Evolutionary conservation across 306 rosid genomes (phyloP), one percentile per base, ranked within the genome.

Genomic region (Arachis stenosperma): DNA sequence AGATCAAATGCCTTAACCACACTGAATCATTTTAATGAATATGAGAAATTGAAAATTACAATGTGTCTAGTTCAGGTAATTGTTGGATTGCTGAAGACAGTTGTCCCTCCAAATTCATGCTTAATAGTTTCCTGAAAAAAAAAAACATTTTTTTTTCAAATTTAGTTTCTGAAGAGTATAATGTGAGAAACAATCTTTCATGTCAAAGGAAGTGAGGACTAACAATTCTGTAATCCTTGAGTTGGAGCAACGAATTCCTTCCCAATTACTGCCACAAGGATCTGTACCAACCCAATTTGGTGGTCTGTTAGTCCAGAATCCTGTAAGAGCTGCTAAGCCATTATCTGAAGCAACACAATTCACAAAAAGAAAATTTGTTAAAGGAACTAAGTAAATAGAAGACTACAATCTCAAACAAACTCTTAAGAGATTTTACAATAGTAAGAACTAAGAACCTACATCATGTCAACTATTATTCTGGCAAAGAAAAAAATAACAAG

Each of bases 11-110:
- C 51, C 10, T 51, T 52, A 61, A 62, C 42, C 56, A 56, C 33
- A 65, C 72, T 41, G 58, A 39, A 17, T 55, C 5, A 36, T n/a
- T 54, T 54, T 30, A 64, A 69, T 40, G 43, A 40, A 74, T 42
- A 50, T 5, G 58, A 81, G 43, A 50, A 76, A 22, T 57, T 55
- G 78, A 81, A 59, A 68, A 76, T 7, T 84, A 90, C 96, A 90
- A 22, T 22, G 77, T 77, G 0, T 53, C 71, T 51, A 90, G 74
- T 77, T 88, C 86, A 22, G 93, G 11, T 66, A 90, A 69, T 66
- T 62, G 75, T 15, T 70, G 64, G 52, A 88, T 81, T 52, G 81
- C 88, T 13, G 88, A 85, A 40, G 93, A 74, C 7, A 90, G 70
- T 36, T 14, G 59, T 36, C 96, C 93, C 29, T 0, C 56, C 81